Evolutionary conservation across 2,329 filamentous ascomycete genomes (phyloP), one percentile per base, ranked within the genome.

Genomic region (Cyphellophora europaea): DNA sequence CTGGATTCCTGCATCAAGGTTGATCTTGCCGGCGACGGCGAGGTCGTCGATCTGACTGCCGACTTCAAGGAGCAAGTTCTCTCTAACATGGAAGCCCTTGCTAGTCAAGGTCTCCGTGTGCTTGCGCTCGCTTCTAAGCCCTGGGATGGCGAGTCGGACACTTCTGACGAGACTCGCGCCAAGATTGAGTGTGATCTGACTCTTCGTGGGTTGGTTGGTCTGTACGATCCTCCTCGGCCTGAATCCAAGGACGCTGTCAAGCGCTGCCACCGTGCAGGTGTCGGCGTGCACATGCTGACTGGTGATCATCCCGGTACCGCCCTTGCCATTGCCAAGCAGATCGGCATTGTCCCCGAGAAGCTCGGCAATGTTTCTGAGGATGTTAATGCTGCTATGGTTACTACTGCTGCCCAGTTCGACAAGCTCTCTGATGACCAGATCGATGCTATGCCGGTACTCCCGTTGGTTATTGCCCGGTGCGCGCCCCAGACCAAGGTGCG

Each of bases 161-260:
- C 21, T 8, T 25, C 21, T n/a, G 56, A 68, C 5, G 42, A 36
- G 12, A 39, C 36, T 8, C 21, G 40, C 12, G 42, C 42, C 19
- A 59, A 68, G 4, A 70, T 89, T 11, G 86, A 93, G 53, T 63
- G 65, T 21, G 63, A 71, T 25, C 70, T 91, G 19, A 69, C 69
- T 3, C 80, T 88, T 37, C 69, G 83, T 4, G 85, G 85, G 11
- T 71, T 93, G 5, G 77, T 79, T 19, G 84, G 82, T 36, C 79
- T 89, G 48, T 87, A 88, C 56, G 83, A 89, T 46, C 83, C 83
- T 6, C 83, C 83, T 33, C 80, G 83, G 4, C 70, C 74, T 5
- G 83, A 88, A 62, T 84, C 83, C 4, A 79, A 77, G 23, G 68
- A 63, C 3, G 76, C 80, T 8, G 81, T 85, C 36, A 66, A 63